A percentile compares a stretch with the other conserved stretches of the same genome.
Conservation (phyloP, 805 yeast genomes). For the Scheffersomyces spartinae region DNA sequence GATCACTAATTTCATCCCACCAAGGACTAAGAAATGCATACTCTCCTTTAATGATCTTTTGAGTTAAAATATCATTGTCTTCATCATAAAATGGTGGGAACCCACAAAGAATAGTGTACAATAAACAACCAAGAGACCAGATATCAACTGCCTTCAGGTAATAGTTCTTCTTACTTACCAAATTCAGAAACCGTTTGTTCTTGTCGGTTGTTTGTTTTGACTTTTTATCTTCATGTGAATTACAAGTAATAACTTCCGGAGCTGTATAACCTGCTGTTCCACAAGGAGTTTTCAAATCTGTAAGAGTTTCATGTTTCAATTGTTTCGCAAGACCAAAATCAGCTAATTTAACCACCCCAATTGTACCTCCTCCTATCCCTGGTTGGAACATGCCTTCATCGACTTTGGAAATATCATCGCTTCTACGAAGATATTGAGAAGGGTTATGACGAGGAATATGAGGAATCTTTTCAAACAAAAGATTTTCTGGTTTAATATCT, state of each 20-base stretch:
- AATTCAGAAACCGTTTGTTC: not conserved
- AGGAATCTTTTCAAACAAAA: slow-evolving; percentile 40
- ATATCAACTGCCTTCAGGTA: slow-evolving; percentile 61
- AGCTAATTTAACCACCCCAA: slow-evolving; percentile 54
- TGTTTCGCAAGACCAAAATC: slow-evolving; percentile 63
- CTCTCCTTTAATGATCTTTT: slow-evolving; percentile 61
- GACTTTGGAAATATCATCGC: slow-evolving; percentile 47
- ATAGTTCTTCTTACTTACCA: slow-evolving; percentile 30
- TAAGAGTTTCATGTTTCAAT: slow-evolving; percentile 26
- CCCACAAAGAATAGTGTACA: slow-evolving; percentile 59
- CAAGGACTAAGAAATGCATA: slow-evolving; percentile 70
- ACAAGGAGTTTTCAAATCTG: slow-evolving; percentile 53
- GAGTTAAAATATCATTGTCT: slow-evolving; percentile 47
- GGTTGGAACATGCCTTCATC: slow-evolving; percentile 51
- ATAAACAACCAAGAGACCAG: slow-evolving; percentile 65
- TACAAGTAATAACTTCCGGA: slow-evolving; percentile 50
- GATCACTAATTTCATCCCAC: slow-evolving; percentile 76
- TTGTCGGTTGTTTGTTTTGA: slow-evolving; percentile 6
- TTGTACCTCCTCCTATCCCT: slow-evolving; percentile 50
- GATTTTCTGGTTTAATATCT: slow-evolving; percentile 75
- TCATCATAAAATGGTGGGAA: slow-evolving; percentile 73
- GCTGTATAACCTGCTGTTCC: slow-evolving; percentile 72
- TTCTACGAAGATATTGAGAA: slow-evolving; percentile 27
- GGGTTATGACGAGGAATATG: slow-evolving; percentile 11
- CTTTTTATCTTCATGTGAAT: slow-evolving; percentile 7